Evolutionary conservation across 805 yeast genomes (phyloP), one percentile per base, ranked within the genome.

Genomic region (Ogataea sp.): DNA sequence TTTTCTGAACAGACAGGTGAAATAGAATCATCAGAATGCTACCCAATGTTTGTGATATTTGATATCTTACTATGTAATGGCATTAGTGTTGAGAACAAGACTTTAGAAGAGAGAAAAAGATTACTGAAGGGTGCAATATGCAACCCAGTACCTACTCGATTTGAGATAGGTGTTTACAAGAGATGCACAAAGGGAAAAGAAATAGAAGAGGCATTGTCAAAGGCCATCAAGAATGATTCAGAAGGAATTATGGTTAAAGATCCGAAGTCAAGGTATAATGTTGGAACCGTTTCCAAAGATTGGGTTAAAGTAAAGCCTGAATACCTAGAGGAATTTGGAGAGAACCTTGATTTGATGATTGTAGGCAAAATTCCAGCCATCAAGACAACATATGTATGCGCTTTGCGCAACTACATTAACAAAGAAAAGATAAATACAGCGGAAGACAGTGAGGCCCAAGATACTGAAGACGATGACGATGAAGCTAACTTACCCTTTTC

Each of bases 291-390:
- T 37, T 68, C 70, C 32, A 73, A 71, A 15, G 39, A 40, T 8
- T 90, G 97, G 96, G 65, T 87, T 14, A 90, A 90, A 52, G 73
- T 90, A 2, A 90, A 90, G 56, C 97, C 97, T 0, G 96, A 89
- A 48, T 89, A 88, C 53, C 64, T 88, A 39, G 82, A 78, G 40
- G 86, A 82, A 42, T 83, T 83, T 57, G 96, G 96, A 9, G 95
- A 88, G 46, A 83, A 84, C 50, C 64, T 88, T 44, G 97, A 90
- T 57, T 56, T 88, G 36, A 65, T 79, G 3, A 73, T 90, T 0
- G 78, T 89, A 41, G 98, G 97, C 0, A 81, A 79, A 40, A 78
- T 75, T 40, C 78, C 78, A 15, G 87, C 86, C 0, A 69, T 73
- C 18, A 90, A 90, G 36, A 71, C 79, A 20, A 71, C 86, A 10